Percentiles rank a stretch among this genome's conserved stretches.
Evolutionary conservation across 2,329 filamentous ascomycete species (phyloP).

Genomic region (Tolypocladium tundrense): DNA sequence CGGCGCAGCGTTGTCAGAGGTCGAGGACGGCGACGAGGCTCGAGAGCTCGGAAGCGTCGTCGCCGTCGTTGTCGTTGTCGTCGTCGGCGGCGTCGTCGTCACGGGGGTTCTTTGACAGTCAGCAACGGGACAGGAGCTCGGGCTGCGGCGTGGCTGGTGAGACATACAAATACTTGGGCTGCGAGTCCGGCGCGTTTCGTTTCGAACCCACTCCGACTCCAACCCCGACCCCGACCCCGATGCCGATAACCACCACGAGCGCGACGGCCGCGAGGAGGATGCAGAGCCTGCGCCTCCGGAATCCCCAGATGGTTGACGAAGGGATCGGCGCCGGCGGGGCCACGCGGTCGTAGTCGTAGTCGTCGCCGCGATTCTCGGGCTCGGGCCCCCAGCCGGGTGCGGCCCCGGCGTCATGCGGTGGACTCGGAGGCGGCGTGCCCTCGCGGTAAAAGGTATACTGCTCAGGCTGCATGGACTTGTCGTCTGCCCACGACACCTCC

Average conservation of each 20-base stretch:
- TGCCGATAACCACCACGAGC: slow-evolving; percentile 18
- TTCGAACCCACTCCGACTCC: slow-evolving; percentile 25
- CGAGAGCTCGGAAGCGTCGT: not conserved
- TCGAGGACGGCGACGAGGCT: slow-evolving; percentile 6
- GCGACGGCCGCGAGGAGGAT: slow-evolving; percentile 17
- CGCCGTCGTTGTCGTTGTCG: not conserved
- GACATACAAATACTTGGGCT: slow-evolving; percentile 7
- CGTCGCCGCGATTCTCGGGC: slow-evolving; percentile 9
- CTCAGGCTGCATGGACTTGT: not conserved
- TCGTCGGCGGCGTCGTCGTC: not conserved
- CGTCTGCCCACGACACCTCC: not conserved
- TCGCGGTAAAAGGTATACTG: slow-evolving; percentile 31
- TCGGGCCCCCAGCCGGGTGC: not conserved
- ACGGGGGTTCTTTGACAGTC: not conserved
- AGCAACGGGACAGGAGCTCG: not conserved
- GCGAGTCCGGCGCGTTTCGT: not conserved
- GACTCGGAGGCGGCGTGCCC: slow-evolving; percentile 26
- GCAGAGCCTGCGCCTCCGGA: slow-evolving; percentile 25
- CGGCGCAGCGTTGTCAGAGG: slow-evolving; percentile 6
- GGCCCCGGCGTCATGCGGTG: slow-evolving; percentile 8
- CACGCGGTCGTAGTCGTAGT: slow-evolving; percentile 14
- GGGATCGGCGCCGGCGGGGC: slow-evolving; percentile 12
- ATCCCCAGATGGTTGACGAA: slow-evolving; percentile 10
- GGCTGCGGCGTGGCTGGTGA: not conserved
- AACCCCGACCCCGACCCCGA: slow-evolving; percentile 30